Evolutionary conservation across 208 protist species (phyloP).

Genomic region (Acanthamoeba royreba): DNA sequence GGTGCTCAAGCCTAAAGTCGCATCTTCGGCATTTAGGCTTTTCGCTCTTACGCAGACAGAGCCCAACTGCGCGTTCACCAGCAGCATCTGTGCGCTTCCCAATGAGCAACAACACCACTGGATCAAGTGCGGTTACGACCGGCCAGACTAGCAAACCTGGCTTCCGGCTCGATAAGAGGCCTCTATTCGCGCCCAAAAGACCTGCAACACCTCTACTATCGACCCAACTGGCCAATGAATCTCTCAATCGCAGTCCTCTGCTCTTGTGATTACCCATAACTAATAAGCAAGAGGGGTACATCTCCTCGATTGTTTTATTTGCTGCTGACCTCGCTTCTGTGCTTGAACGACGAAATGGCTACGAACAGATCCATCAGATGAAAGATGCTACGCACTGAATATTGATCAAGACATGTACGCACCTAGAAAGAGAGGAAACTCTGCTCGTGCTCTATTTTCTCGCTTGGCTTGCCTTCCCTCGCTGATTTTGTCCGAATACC

Average conservation of each 20-base stretch:
- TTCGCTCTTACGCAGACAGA: conserved; percentile 20
- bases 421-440: not conserved
- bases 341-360: not conserved
- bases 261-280: not conserved
- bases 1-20: not conserved
- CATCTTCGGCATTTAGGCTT: no score
- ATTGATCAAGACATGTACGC: no score
- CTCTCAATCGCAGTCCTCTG: not conserved
- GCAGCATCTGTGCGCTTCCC: not conserved
- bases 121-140: no score
- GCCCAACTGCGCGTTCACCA: not conserved
- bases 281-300: no score
- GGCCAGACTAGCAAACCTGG: no score
- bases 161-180: not conserved
- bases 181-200: not conserved
- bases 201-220: not conserved
- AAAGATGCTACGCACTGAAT: no score
- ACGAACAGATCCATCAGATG: no score
- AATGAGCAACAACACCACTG: not conserved
- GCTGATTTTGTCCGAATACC: not conserved
- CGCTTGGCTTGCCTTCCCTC: not conserved
- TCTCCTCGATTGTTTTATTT: no score
- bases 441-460: not conserved
- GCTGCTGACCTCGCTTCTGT: no score
- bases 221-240: not conserved